These are phyloP conservation scores for Hapsidospora chrysogenum DNA, from an alignment of 495 filamentous ascomycete genomes.

Conservation along the genomic window DNA sequence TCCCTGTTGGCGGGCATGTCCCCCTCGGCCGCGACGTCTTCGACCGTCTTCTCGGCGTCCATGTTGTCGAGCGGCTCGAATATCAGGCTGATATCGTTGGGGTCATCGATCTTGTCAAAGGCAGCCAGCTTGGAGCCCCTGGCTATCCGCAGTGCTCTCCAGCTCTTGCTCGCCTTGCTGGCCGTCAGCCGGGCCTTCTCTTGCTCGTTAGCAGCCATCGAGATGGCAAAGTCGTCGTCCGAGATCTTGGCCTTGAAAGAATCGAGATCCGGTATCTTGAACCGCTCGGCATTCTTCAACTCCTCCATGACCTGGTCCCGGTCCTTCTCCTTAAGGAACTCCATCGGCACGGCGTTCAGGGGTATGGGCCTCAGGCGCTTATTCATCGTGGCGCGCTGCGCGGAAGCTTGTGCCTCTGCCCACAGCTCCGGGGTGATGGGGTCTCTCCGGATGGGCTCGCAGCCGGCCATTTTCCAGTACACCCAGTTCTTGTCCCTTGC, in stretches of 20 bases:
- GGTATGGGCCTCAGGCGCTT: slow-evolving; percentile 49
- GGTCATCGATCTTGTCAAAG: slow-evolving; percentile 78
- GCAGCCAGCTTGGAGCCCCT: slow-evolving; percentile 49
- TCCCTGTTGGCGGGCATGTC: slow-evolving; percentile 22
- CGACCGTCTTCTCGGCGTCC: slow-evolving; percentile 6
- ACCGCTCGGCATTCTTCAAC: slow-evolving; percentile 26
- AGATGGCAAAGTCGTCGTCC: slow-evolving; percentile 63
- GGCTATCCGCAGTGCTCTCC: slow-evolving; percentile 71
- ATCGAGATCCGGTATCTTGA: slow-evolving; percentile 25
- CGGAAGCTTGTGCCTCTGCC: slow-evolving; percentile 43
- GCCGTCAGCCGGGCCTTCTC: slow-evolving; percentile 49
- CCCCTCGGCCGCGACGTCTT: slow-evolving; percentile 10
- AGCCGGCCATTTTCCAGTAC: slow-evolving; percentile 89
- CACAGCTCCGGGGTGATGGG: slow-evolving; percentile 49
- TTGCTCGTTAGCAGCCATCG: slow-evolving; percentile 55
- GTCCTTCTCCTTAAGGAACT: slow-evolving; percentile 53
- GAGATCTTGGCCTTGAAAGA: slow-evolving; percentile 42
- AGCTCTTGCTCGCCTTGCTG: slow-evolving; percentile 68
- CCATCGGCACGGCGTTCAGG: slow-evolving; percentile 54
- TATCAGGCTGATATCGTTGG: slow-evolving; percentile 42
- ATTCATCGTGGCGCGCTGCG: slow-evolving; percentile 44
- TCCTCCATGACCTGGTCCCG: slow-evolving; percentile 25
- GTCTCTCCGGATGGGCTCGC: slow-evolving; percentile 65
- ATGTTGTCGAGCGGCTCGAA: slow-evolving; percentile 22
- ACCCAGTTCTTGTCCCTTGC: slow-evolving; percentile 96